A percentile compares a stretch with the other conserved stretches of the same genome.
phyloP scores from a whole-genome alignment of 768 basidiomycete genomes.

The Hericium erinaceus region DNA sequence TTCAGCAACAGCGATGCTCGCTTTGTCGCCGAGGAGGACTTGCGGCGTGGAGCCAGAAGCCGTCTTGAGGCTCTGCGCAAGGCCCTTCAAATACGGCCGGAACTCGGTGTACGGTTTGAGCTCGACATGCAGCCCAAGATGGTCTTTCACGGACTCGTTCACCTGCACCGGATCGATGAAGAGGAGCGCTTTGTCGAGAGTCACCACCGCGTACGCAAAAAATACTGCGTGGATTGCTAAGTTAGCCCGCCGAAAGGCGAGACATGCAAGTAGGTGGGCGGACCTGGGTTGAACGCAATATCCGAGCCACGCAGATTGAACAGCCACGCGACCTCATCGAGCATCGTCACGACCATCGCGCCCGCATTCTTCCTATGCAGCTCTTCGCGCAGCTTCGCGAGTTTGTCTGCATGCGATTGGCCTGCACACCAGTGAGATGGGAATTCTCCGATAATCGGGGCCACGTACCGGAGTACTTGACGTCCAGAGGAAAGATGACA shows the following conservation, averaged over 20 bases:
- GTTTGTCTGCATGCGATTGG: conserved; percentile 55
- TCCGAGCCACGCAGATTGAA: conserved; percentile 90
- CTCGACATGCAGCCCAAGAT: conserved; percentile 53
- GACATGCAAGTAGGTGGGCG: background rate
- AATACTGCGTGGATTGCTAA: too few species aligned
- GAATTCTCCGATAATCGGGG: conserved; percentile 30
- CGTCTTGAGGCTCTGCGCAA: conserved; percentile 26
- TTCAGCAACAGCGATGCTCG: conserved; percentile 74
- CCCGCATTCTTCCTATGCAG: conserved; percentile 52
- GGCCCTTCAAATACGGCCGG: conserved; percentile 49
- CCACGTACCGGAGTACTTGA: conserved; percentile 59
- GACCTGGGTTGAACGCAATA: conserved; percentile 80
- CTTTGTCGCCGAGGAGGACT: conserved; percentile 67
- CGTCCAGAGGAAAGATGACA: conserved; percentile 55
- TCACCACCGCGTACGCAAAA: conserved; percentile 83
- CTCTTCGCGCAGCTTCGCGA: conserved; percentile 55
- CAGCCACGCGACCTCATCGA: conserved; percentile 93
- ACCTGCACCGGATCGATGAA: conserved; percentile 56
- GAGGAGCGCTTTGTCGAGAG: conserved; percentile 42
- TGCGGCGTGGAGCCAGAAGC: conserved; percentile 32
- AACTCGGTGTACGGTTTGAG: conserved; percentile 64
- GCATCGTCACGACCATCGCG: conserved; percentile 74
- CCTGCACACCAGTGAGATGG: conserved; percentile 26
- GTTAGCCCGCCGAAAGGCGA: too few species aligned
- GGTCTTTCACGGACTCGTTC: conserved; percentile 35